Evolutionary conservation across 257 asterid species (phyloP).

Genomic region (Solanum virginianum): DNA sequence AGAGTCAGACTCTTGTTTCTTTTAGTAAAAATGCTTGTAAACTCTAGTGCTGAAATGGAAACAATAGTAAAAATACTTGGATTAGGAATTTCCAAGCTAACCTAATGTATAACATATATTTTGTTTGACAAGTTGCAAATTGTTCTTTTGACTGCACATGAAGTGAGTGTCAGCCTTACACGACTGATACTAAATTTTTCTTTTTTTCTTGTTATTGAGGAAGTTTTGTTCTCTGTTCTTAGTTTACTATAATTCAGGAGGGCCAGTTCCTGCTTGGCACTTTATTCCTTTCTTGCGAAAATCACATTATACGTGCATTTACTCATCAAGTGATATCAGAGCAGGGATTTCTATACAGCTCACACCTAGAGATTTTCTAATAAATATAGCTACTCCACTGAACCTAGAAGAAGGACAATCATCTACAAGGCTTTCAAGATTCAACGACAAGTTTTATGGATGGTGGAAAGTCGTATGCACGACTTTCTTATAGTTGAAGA

Average conservation of each 20-base stretch:
- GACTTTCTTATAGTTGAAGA: too few relatives aligned
- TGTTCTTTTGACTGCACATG: not conserved
- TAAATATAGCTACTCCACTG: too few relatives aligned
- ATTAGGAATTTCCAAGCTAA: not conserved
- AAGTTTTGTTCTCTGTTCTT: not conserved
- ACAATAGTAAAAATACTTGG: not conserved
- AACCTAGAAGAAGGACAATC: too few relatives aligned
- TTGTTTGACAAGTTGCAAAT: not conserved
- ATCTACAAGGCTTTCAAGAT: too few relatives aligned
- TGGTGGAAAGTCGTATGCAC: too few relatives aligned
- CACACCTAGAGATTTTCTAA: too few relatives aligned
- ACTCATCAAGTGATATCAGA: too few relatives aligned
- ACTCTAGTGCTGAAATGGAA: not conserved
- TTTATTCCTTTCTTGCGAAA: too few relatives aligned
- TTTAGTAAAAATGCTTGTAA: not conserved
- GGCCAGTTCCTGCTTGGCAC: not conserved
- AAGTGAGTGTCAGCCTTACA: not conserved
- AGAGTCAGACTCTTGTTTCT: not conserved
- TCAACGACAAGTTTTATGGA: too few relatives aligned
- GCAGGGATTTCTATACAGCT: too few relatives aligned
- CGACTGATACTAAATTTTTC: not conserved
- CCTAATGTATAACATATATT: not conserved
- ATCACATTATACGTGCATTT: too few relatives aligned
- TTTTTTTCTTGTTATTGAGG: too few relatives aligned
- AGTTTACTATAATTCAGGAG: not conserved